Percentiles rank a stretch among this genome's conserved stretches.
Evolutionary conservation across 768 basidiomycete genomes (phyloP).

Genomic region (Cystofilobasidium capitatum): DNA sequence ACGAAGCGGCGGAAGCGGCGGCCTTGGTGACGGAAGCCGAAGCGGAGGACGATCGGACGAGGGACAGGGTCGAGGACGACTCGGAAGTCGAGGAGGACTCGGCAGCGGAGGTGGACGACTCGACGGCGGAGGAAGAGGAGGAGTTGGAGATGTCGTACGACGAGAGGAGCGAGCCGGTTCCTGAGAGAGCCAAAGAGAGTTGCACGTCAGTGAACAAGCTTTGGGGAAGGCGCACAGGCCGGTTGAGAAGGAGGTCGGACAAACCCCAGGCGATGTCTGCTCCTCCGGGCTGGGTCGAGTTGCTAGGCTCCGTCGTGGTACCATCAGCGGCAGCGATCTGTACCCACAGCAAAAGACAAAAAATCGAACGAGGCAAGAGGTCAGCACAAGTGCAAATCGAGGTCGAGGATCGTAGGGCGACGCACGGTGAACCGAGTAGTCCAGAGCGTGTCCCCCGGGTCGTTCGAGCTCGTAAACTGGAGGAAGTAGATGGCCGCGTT

Average conservation of each 20-base stretch:
- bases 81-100: constrained; percentile 6
- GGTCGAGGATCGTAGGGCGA: neutral
- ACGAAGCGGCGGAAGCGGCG: constrained; percentile 6
- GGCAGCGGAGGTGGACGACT: constrained; percentile 1
- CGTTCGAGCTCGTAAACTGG: constrained; percentile 20
- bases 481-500: constrained; percentile 26
- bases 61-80: neutral
- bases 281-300: constrained; percentile 20
- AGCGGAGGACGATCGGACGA: constrained; percentile 2
- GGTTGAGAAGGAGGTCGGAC: neutral
- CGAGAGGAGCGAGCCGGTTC: neutral
- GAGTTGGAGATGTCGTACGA: neutral
- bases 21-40: neutral
- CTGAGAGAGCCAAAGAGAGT: too few relatives aligned
- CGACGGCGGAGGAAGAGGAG: neutral
- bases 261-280: constrained; percentile 22
- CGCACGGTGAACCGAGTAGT: constrained; percentile 23
- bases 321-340: constrained; percentile 26
- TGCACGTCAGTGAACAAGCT: neutral
- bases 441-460: constrained; percentile 18
- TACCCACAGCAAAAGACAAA: neutral
- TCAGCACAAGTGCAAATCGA: neutral
- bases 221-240: too few relatives aligned
- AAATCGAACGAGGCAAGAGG: neutral
- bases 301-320: constrained; percentile 4